These are phyloP conservation scores for Aspergillus brasiliensis DNA, from an alignment of 2,329 filamentous ascomycete genomes.

Conservation along the genomic window DNA sequence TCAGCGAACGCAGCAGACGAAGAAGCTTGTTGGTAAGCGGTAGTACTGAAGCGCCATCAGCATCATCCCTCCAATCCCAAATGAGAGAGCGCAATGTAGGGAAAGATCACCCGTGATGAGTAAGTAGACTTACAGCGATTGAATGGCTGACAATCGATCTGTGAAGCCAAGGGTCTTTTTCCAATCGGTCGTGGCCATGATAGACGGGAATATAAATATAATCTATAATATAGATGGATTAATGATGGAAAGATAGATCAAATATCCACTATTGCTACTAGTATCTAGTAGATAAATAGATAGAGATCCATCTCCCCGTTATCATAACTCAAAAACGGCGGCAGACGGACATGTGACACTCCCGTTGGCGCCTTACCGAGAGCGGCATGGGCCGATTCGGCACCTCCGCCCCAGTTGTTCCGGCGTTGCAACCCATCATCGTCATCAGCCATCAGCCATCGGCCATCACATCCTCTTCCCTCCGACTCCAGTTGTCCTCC, in stretches of 20 bases:
- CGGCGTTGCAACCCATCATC: constrained; percentile 11
- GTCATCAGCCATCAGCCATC: constrained; percentile 8
- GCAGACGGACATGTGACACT: constrained; percentile 5
- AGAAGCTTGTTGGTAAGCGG: constrained; percentile 51
- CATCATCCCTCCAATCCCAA: not conserved
- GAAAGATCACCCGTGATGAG: not conserved
- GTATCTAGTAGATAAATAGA: too few relatives aligned
- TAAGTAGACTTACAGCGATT: constrained; percentile 59
- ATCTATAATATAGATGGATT: not conserved
- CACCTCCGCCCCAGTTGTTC: constrained; percentile 10
- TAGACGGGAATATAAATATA: not conserved
- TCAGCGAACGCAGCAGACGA: constrained; percentile 50
- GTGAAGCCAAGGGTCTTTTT: constrained; percentile 57
- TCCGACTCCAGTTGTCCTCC: constrained; percentile 20
- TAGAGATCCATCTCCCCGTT: too few relatives aligned
- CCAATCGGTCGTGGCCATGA: constrained; percentile 43
- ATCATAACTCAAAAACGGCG: too few relatives aligned
- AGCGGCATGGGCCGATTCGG: constrained; percentile 4
- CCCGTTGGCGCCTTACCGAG: not conserved
- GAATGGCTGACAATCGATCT: constrained; percentile 64
- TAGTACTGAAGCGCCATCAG: constrained; percentile 44
- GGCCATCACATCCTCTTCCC: constrained; percentile 18
- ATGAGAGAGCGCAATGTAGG: not conserved
- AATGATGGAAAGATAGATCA: not conserved
- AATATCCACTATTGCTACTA: too few relatives aligned